Base-by-base conservation (phyloP, 441 rosid species). In the Metrosideros polymorpha region DNA sequence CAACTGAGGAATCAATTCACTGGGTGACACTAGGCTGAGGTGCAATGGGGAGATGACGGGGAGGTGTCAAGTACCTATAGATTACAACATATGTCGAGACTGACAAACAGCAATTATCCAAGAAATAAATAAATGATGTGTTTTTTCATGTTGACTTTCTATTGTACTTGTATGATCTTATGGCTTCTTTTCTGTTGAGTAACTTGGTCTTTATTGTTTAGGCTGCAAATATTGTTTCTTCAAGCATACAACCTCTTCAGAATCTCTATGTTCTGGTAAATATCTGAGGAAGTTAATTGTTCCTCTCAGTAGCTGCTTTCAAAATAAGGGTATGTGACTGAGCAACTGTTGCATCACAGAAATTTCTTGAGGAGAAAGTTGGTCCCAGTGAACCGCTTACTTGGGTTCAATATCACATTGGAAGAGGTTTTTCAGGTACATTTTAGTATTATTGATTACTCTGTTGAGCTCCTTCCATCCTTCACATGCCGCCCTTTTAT, bases 211-310 rank as follows among this genome's bases (percentile, higher is more conserved):
- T 35, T 77, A 8, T 82, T 82, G 50, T 84, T 88, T 88, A 95
- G 98, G 98, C 90, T 75, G 93, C 94, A 86, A 97, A 90, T 85
- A 91, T 94, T 88, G 94, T 97, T 86, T 92, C 90, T 83, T 93
- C 97, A 12, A 93, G 94, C 89, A 97, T 95, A 88, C 98, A 97
- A 86, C 96, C 99, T 84, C 91, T 93, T 87, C 97, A 94, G 89
- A 96, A 96, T 91, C 24, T 91, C 54, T 90, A 85, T 87, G 94
- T 89, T 71, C 87, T 94, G 86, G 98, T 94, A 35, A 87, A 93
- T 88, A 30, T 71, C 85, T 71, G 42, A 59, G 53, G 88, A 83
- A 18, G 57, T 43, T 3, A 85, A 30, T 86, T 2, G 59, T 77
- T 88, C 82, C 49, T 39, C 47, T 12, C 27, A 22, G 79, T 39